Evolutionary conservation across 2,329 filamentous ascomycete genomes (phyloP).

Genomic region (Xylariaceae sp.): DNA sequence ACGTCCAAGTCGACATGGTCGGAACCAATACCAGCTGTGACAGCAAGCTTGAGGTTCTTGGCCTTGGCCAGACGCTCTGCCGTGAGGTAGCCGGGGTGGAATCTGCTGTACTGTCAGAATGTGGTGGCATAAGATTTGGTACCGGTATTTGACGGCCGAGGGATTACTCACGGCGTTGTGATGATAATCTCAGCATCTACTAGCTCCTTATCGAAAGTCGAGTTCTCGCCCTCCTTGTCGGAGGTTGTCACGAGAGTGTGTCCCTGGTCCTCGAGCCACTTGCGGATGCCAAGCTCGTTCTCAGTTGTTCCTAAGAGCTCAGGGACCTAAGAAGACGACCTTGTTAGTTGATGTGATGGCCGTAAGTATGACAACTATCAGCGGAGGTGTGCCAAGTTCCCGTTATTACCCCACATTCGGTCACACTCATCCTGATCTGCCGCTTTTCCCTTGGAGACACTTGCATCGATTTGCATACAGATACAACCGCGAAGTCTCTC

Average conservation of each 20-base stretch:
- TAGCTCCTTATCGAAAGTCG: constrained; percentile 90
- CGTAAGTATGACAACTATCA: neutral
- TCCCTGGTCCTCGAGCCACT: constrained; percentile 96
- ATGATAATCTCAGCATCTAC: constrained; percentile 98
- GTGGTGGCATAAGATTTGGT: neutral
- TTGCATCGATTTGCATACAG: constrained; percentile 7
- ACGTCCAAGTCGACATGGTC: constrained; percentile 97
- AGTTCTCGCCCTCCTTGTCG: constrained; percentile 93
- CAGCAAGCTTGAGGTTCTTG: constrained; percentile 96
- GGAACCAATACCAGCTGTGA: constrained; percentile 96
- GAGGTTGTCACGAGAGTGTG: constrained; percentile 97
- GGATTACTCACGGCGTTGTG: constrained; percentile 75
- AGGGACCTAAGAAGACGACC: constrained; percentile 52
- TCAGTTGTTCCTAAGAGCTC: constrained; percentile 90
- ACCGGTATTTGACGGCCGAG: constrained; percentile 3
- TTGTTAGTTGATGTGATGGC: constrained; percentile 16
- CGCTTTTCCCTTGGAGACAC: constrained; percentile 6
- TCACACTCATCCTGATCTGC: constrained; percentile 7
- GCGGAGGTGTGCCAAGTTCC: constrained; percentile 15
- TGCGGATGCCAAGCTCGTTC: constrained; percentile 95
- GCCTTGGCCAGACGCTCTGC: constrained; percentile 94
- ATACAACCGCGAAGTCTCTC: constrained; percentile 1
- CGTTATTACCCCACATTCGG: constrained; percentile 19
- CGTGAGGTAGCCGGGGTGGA: constrained; percentile 97
- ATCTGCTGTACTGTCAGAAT: constrained; percentile 48